Percentiles rank a stretch among this genome's conserved stretches.
phyloP scores from a whole-genome alignment of 2,329 filamentous ascomycete genomes.

The Leptodontidium sp. region DNA sequence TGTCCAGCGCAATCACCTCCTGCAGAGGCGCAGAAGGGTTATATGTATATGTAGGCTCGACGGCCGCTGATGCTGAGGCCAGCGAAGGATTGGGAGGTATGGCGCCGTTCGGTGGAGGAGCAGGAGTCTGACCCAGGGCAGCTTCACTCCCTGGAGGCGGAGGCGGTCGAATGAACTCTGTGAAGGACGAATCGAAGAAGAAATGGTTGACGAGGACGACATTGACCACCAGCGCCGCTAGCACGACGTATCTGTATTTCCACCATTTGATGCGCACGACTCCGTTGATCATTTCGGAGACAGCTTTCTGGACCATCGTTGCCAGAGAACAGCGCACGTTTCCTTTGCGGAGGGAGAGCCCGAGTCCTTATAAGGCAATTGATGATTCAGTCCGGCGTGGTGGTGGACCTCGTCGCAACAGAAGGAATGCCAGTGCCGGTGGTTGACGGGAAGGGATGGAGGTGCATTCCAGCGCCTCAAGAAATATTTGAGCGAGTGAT shows the following conservation, averaged over 20 bases:
- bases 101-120: conserved; percentile 12
- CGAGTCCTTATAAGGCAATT: conserved; percentile 9
- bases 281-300: conserved; percentile 38
- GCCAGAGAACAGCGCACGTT: conserved; percentile 9
- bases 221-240: conserved; percentile 37
- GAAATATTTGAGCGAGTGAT: conserved; percentile 16
- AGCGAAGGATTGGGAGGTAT: conserved; percentile 10
- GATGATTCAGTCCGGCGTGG: background rate
- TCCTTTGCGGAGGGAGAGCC: background rate
- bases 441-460: background rate
- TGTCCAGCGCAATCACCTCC: conserved; percentile 15
- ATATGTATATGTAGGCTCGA: conserved; percentile 10
- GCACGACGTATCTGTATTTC: conserved; percentile 39
- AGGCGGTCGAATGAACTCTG: conserved; percentile 28
- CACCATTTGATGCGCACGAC: conserved; percentile 40
- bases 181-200: conserved; percentile 36
- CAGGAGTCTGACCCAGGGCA: background rate
- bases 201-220: conserved; percentile 40
- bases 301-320: conserved; percentile 31
- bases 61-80: background rate
- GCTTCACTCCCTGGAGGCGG: conserved; percentile 1
- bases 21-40: conserved; percentile 10
- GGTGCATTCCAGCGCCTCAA: conserved; percentile 20
- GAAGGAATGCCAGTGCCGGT: conserved; percentile 22
- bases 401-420: conserved; percentile 6